These are phyloP conservation scores for Penicillium nordicum DNA, from an alignment of 2,329 filamentous ascomycete species.

Conservation along the genomic window DNA sequence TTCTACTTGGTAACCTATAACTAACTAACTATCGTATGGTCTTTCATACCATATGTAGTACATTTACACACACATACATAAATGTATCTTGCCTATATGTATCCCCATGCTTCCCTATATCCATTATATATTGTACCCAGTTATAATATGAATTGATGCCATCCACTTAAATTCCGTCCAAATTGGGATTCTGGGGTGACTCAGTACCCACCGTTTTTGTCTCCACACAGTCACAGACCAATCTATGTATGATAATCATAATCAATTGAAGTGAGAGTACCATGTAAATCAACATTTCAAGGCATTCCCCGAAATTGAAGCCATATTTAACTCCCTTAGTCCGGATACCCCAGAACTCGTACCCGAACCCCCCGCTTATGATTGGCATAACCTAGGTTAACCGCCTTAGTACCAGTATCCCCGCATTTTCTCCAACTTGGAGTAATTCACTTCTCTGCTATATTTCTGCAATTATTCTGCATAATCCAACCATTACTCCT, in stretches of 20 bases:
- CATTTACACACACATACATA: no score
- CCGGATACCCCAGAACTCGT: background rate
- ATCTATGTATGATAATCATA: background rate
- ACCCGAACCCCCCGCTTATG: constrained; percentile 12
- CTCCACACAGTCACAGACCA: background rate
- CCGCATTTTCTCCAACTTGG: constrained; percentile 21
- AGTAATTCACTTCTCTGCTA: background rate
- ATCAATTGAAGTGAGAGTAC: background rate
- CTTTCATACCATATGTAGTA: background rate
- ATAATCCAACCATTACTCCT: background rate
- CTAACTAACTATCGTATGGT: background rate
- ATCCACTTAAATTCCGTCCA: background rate
- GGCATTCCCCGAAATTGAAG: background rate
- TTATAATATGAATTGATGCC: background rate
- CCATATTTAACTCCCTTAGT: background rate
- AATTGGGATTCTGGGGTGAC: background rate
- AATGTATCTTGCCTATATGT: background rate
- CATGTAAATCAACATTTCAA: background rate
- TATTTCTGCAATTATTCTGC: background rate
- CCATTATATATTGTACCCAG: background rate
- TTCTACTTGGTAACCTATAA: constrained; percentile 1
- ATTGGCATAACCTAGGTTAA: constrained; percentile 22
- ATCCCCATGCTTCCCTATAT: background rate
- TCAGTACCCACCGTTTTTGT: background rate
- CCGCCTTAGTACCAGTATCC: constrained; percentile 6